A percentile compares a stretch with the other conserved stretches of the same genome.
These are phyloP conservation scores for Triticum turgidum DNA, from an alignment of 176 grass and related monocot genomes.

Conservation along the genomic window DNA sequence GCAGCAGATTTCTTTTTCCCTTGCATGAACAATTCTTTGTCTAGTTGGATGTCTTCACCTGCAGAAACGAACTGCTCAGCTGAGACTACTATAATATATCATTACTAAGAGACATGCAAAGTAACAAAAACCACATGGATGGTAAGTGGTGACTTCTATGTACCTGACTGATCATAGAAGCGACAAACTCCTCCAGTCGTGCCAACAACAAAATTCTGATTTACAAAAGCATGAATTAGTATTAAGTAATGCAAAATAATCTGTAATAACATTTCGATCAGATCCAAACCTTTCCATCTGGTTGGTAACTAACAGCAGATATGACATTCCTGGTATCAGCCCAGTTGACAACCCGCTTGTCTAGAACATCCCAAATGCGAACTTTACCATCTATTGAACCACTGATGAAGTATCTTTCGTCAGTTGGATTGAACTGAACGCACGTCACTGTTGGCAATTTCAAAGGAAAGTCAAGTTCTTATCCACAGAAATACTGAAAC, in stretches of 20 bases:
- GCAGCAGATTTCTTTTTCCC: conserved; percentile 62
- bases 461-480: conserved; percentile 22
- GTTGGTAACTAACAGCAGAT: conserved; percentile 70
- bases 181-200: conserved; percentile 66
- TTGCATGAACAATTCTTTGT: conserved; percentile 52
- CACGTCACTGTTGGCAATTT: conserved; percentile 64
- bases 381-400: conserved; percentile 94
- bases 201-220: conserved; percentile 88
- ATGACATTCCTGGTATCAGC: conserved; percentile 75
- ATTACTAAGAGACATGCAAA: neutral
- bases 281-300: conserved; percentile 77
- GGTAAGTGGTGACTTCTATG: neutral
- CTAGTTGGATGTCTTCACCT: conserved; percentile 67
- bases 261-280: neutral
- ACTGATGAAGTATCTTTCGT: conserved; percentile 79
- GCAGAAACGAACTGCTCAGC: conserved; percentile 1
- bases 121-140: conserved; percentile 6
- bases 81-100: neutral
- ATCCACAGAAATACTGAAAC: neutral
- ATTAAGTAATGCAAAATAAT: conserved; percentile 11
- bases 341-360: conserved; percentile 85
- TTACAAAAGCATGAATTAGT: conserved; percentile 1
- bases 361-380: conserved; percentile 75
- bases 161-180: conserved; percentile 78
- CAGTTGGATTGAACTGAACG: conserved; percentile 81